Evolutionary conservation across 768 basidiomycete genomes (phyloP).

Genomic region (Mrakia hoshinonis): DNA sequence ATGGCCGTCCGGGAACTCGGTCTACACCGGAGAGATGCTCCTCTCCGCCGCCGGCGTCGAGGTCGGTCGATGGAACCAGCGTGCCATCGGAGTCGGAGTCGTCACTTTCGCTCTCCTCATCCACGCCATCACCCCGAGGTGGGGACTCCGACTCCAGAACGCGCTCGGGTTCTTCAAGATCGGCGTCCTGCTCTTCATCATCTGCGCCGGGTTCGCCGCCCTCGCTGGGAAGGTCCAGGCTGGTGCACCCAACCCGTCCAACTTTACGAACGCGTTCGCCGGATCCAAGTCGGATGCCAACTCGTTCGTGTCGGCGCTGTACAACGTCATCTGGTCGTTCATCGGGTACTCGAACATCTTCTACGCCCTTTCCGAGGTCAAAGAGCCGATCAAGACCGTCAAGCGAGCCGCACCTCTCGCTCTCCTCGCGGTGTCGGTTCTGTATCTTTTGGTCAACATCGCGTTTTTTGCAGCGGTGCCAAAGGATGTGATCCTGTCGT

Average conservation of each 20-base stretch:
- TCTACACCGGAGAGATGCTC: conserved; percentile 27
- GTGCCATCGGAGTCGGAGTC: conserved; percentile 56
- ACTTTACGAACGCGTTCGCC: conserved; percentile 32
- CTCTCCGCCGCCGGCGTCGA: conserved; percentile 30
- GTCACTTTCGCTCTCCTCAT: conserved; percentile 30
- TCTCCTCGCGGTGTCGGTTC: conserved; percentile 28
- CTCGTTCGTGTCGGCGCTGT: conserved; percentile 30
- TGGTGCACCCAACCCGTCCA: conserved; percentile 27
- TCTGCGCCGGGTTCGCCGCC: conserved; percentile 25
- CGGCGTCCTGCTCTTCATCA: conserved; percentile 50
- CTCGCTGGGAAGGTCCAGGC: conserved; percentile 20
- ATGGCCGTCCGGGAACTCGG: conserved; percentile 30
- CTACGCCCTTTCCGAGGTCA: conserved; percentile 30
- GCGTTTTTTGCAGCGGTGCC: conserved; percentile 32
- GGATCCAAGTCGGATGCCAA: conserved; percentile 31
- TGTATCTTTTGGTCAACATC: conserved; percentile 31
- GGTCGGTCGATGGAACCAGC: conserved; percentile 48
- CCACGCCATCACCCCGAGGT: conserved; percentile 30
- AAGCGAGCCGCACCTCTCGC: conserved; percentile 31
- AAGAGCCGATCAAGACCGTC: conserved; percentile 29
- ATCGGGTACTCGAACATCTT: conserved; percentile 29
- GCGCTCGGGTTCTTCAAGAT: conserved; percentile 52
- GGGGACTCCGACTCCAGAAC: conserved; percentile 41
- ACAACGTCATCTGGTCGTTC: conserved; percentile 27
- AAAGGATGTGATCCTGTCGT: conserved; percentile 8